These are phyloP conservation scores for Alternaria longipes DNA, from an alignment of 2,329 filamentous ascomycete species.

Conservation along the genomic window DNA sequence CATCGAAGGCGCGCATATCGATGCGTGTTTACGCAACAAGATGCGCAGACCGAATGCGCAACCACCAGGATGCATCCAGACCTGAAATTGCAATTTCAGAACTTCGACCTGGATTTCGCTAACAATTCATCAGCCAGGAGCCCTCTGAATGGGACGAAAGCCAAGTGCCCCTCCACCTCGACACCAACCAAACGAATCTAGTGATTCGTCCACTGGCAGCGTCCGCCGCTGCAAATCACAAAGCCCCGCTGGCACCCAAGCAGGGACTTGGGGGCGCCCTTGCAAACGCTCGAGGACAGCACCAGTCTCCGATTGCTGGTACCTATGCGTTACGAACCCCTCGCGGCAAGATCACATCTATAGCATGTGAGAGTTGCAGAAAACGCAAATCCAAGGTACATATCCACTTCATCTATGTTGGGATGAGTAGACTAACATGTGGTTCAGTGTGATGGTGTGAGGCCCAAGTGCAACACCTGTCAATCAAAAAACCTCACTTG, in stretches of 20 bases:
- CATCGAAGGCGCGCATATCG: slow-evolving; percentile 30
- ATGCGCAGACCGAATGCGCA: slow-evolving; percentile 19
- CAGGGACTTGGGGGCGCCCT: slow-evolving; percentile 46
- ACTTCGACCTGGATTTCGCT: slow-evolving; percentile 24
- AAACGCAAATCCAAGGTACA: slow-evolving; percentile 52
- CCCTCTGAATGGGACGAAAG: slow-evolving; percentile 41
- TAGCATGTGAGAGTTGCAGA: slow-evolving; percentile 52
- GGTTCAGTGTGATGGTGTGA: slow-evolving; percentile 48
- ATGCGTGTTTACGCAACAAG: slow-evolving; percentile 24
- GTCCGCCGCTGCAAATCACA: slow-evolving; percentile 38
- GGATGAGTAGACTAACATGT: slow-evolving; percentile 19
- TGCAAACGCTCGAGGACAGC: slow-evolving; percentile 42
- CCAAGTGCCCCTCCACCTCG: slow-evolving; percentile 41
- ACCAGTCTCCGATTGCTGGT: slow-evolving; percentile 49
- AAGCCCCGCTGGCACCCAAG: slow-evolving; percentile 50
- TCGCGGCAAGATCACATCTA: slow-evolving; percentile 52
- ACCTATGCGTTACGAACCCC: slow-evolving; percentile 50
- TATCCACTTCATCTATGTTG: neutral
- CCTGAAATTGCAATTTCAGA: slow-evolving; percentile 17
- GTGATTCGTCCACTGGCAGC: slow-evolving; percentile 42
- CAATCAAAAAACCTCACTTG: slow-evolving; percentile 50
- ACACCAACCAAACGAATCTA: slow-evolving; percentile 40
- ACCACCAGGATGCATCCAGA: neutral
- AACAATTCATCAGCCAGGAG: slow-evolving; percentile 43
- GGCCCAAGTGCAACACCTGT: slow-evolving; percentile 53